Percentiles rank a stretch among this genome's conserved stretches.
These are phyloP conservation scores for Yamagishiella unicocca DNA, from an alignment of 139 green algal genomes.

Conservation along the genomic window DNA sequence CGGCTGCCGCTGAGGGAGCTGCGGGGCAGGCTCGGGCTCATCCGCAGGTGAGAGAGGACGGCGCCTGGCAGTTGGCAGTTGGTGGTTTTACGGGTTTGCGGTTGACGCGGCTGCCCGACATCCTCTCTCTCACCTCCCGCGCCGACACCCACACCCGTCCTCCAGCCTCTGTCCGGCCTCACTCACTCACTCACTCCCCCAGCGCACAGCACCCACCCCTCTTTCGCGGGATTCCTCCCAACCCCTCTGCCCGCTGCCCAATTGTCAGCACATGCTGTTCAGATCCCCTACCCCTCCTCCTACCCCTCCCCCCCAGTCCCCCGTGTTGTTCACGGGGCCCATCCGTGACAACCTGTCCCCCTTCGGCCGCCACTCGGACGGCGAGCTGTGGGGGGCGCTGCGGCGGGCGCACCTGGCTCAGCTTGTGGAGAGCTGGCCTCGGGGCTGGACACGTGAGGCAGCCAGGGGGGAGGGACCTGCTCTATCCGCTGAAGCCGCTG, in stretches of 20 bases:
- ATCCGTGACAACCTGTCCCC: constrained; percentile 91
- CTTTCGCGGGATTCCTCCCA: too few species aligned
- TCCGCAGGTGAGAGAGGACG: constrained; percentile 62
- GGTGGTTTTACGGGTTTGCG: neutral
- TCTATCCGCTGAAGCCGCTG: too few species aligned
- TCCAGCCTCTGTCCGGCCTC: neutral
- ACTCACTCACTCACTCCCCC: too few species aligned
- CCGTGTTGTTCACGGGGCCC: constrained; percentile 90
- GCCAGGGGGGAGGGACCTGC: too few species aligned
- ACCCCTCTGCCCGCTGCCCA: too few species aligned
- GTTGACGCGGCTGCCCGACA: neutral
- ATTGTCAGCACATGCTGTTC: neutral
- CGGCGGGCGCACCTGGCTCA: constrained; percentile 53
- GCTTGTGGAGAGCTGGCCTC: constrained; percentile 64
- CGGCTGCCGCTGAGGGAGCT: constrained; percentile 67
- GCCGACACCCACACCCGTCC: neutral
- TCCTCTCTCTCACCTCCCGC: neutral
- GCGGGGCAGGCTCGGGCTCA: constrained; percentile 62
- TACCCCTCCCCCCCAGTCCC: constrained; percentile 72
- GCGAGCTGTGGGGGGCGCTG: constrained; percentile 76
- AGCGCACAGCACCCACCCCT: too few species aligned
- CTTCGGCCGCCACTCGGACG: constrained; percentile 80
- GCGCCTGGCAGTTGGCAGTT: neutral
- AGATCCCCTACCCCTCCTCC: neutral
- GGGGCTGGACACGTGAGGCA: constrained; percentile 71